A percentile compares a stretch with the other conserved stretches of the same genome.
phyloP scores from a whole-genome alignment of 495 filamentous ascomycete species.

The Parmelia sp. region DNA sequence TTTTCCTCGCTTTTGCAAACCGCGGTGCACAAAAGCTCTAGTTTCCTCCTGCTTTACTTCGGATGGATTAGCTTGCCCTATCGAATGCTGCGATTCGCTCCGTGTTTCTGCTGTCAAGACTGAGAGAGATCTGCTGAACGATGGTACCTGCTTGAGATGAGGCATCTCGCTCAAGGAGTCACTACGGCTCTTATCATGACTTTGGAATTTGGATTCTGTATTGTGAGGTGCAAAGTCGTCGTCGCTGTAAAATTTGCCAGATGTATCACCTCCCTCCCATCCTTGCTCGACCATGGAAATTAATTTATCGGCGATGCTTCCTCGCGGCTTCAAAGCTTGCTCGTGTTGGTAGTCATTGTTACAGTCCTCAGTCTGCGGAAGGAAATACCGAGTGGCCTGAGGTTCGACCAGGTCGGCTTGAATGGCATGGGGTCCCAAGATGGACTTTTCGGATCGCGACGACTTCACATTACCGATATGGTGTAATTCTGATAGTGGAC shows the following conservation, averaged over 20 bases:
- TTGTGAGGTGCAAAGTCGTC: background rate
- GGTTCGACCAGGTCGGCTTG: slow-evolving; percentile 3
- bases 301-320: slow-evolving; percentile 14
- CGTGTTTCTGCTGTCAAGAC: background rate
- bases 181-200: background rate
- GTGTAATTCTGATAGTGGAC: background rate
- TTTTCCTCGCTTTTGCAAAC: background rate
- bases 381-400: background rate
- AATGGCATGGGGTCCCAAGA: slow-evolving; percentile 15
- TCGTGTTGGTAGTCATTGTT: background rate
- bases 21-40: background rate
- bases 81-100: background rate
- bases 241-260: slow-evolving; percentile 2
- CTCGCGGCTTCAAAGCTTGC: slow-evolving; percentile 1
- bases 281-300: slow-evolving; percentile 12
- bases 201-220: background rate
- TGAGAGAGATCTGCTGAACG: background rate
- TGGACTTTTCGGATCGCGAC: slow-evolving; percentile 2
- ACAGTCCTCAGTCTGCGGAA: background rate
- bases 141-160: background rate
- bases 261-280: slow-evolving; percentile 1
- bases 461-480: background rate
- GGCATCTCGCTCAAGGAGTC: background rate
- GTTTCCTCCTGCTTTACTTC: background rate
- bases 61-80: background rate